These are phyloP conservation scores for Aspergillus neotritici DNA, from an alignment of 2,329 filamentous ascomycete species.

Conservation along the genomic window DNA sequence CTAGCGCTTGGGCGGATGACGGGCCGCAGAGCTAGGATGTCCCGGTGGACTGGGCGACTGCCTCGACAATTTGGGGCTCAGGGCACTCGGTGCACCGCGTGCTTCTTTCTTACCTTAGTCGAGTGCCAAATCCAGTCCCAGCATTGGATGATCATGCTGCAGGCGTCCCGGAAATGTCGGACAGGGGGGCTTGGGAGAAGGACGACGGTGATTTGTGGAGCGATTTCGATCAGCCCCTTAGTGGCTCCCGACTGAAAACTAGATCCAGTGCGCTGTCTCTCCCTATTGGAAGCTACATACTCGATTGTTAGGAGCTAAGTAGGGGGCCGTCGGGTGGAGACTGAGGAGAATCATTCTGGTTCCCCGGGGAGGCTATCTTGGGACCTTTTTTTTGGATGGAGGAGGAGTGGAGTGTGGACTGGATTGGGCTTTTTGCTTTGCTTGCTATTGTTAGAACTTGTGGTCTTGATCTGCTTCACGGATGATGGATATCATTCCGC, in stretches of 20 bases:
- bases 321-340: not conserved
- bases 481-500: too few relatives aligned
- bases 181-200: not conserved
- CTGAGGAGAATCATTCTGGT: not conserved
- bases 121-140: not conserved
- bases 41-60: constrained; percentile 2
- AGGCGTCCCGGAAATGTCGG: constrained; percentile 5
- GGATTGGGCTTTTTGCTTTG: too few relatives aligned
- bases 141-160: constrained; percentile 3
- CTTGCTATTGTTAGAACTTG: too few relatives aligned
- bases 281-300: too few relatives aligned
- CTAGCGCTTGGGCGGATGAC: constrained; percentile 5
- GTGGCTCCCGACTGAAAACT: constrained; percentile 4
- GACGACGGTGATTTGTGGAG: constrained; percentile 9
- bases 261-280: constrained; percentile 2
- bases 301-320: too few relatives aligned
- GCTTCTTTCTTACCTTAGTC: constrained; percentile 5
- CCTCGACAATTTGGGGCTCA: constrained; percentile 5
- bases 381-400: too few relatives aligned
- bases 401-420: too few relatives aligned
- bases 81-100: constrained; percentile 10
- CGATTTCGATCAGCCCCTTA: constrained; percentile 11
- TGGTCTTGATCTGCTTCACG: too few relatives aligned
- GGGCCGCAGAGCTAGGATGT: not conserved
- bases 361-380: too few relatives aligned